Conservation (phyloP, 2,329 filamentous ascomycete species). For the Tolypocladium album region DNA sequence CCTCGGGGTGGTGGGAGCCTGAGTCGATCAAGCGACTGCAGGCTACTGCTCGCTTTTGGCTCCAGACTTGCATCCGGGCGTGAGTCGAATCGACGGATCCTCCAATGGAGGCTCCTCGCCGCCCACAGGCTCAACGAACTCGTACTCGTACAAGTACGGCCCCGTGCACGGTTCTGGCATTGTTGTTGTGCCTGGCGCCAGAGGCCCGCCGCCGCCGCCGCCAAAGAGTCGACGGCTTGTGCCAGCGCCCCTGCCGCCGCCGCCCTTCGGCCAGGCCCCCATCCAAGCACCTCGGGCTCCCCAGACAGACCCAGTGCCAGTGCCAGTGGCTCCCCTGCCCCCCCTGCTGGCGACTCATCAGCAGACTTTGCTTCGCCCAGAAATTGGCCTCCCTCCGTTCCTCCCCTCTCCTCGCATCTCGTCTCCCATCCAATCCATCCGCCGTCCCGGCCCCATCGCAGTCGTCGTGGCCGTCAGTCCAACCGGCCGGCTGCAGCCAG, state of each 20-base stretch:
- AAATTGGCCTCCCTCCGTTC: conserved; percentile 2
- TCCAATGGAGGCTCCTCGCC: too few relatives aligned
- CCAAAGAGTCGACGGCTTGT: neutral
- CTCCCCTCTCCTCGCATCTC: conserved; percentile 1
- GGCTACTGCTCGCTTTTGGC: neutral
- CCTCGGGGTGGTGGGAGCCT: neutral
- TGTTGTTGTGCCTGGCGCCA: neutral
- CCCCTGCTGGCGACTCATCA: conserved; percentile 5
- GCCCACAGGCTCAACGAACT: too few relatives aligned
- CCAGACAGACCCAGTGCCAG: neutral
- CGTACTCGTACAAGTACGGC: too few relatives aligned
- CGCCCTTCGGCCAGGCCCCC: conserved; percentile 1
- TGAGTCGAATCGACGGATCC: neutral
- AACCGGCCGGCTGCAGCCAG: neutral
- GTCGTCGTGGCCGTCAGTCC: neutral
- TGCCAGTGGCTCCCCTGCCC: conserved; percentile 1
- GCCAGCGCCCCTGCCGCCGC: conserved; percentile 2
- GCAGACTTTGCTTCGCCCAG: conserved; percentile 11
- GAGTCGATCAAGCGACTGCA: neutral
- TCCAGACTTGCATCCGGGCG: neutral
- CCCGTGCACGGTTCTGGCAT: neutral
- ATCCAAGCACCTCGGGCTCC: neutral
- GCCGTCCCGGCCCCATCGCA: neutral
- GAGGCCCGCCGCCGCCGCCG: too few relatives aligned
- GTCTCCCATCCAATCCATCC: neutral